A percentile compares a stretch with the other conserved stretches of the same genome.
phyloP scores from a whole-genome alignment of 805 yeast genomes.

The Cephaloascus fragrans region DNA sequence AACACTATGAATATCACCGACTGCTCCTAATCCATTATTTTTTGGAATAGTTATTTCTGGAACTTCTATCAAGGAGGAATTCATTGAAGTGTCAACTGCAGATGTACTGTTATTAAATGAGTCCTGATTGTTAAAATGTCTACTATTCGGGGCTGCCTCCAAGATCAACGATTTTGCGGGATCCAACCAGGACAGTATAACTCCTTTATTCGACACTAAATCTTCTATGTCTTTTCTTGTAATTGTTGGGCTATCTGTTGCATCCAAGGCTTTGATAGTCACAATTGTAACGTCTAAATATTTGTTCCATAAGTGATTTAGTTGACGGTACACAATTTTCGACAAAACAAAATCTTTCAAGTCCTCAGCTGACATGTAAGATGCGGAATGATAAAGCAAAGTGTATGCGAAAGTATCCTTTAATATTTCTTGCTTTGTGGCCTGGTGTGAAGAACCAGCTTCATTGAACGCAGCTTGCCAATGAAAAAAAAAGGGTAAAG shows the following conservation, averaged over 20 bases:
- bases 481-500: conserved; percentile 32
- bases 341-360: conserved; percentile 2
- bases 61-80: background rate
- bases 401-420: conserved; percentile 24
- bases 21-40: background rate
- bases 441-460: conserved; percentile 2
- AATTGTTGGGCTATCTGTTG: background rate
- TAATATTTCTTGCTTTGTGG: conserved; percentile 5
- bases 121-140: background rate
- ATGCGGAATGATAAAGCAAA: conserved; percentile 12
- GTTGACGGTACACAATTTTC: conserved; percentile 1
- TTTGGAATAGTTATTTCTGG: background rate
- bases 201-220: background rate
- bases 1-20: background rate
- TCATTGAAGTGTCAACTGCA: background rate
- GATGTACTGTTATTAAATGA: background rate
- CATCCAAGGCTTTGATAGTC: background rate
- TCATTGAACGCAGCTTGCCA: conserved; percentile 23
- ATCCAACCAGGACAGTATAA: background rate
- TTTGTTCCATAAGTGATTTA: background rate
- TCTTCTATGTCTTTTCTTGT: background rate
- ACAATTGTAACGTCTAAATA: background rate
- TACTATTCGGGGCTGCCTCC: background rate
- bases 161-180: background rate
- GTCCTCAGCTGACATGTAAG: conserved; percentile 2